Percentiles rank a stretch among this genome's conserved stretches.
Evolutionary conservation across 2,329 filamentous ascomycete species (phyloP).

Genomic region (Alternaria angustiovoidea): DNA sequence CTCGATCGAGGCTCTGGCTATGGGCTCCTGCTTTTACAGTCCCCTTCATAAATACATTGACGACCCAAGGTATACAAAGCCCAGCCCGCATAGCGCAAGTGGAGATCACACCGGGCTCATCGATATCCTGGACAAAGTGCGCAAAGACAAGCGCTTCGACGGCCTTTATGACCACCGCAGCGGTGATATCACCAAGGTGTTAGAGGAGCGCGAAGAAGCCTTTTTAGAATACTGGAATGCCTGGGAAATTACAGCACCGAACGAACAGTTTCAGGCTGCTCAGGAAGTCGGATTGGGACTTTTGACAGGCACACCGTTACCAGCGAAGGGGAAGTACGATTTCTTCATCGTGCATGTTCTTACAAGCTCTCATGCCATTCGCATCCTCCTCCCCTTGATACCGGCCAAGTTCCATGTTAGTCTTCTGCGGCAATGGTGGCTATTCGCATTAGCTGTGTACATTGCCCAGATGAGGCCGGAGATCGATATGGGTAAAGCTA

Average conservation of each 20-base stretch:
- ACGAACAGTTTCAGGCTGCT: conserved; percentile 77
- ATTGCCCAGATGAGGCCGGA: conserved; percentile 76
- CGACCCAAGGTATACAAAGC: conserved; percentile 72
- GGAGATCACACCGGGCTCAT: conserved; percentile 66
- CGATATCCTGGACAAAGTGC: conserved; percentile 75
- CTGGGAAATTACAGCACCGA: conserved; percentile 74
- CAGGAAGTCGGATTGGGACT: conserved; percentile 67
- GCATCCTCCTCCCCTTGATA: conserved; percentile 82
- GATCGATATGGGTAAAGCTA: conserved; percentile 71
- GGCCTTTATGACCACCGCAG: conserved; percentile 67
- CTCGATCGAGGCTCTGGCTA: conserved; percentile 84
- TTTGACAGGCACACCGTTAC: conserved; percentile 61
- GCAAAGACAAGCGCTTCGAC: conserved; percentile 74
- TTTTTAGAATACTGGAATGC: conserved; percentile 91
- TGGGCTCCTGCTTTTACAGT: conserved; percentile 69
- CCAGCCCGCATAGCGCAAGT: conserved; percentile 59
- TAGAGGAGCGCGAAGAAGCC: conserved; percentile 72
- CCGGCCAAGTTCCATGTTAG: conserved; percentile 75
- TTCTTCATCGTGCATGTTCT: conserved; percentile 85
- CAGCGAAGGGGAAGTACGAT: conserved; percentile 67
- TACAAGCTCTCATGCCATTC: conserved; percentile 80
- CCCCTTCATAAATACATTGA: conserved; percentile 71
- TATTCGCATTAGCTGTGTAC: conserved; percentile 81
- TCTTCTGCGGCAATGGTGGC: conserved; percentile 88
- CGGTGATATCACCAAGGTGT: conserved; percentile 72